phyloP scores from a whole-genome alignment of 805 yeast species.

The Torulaspora maleeae region DNA sequence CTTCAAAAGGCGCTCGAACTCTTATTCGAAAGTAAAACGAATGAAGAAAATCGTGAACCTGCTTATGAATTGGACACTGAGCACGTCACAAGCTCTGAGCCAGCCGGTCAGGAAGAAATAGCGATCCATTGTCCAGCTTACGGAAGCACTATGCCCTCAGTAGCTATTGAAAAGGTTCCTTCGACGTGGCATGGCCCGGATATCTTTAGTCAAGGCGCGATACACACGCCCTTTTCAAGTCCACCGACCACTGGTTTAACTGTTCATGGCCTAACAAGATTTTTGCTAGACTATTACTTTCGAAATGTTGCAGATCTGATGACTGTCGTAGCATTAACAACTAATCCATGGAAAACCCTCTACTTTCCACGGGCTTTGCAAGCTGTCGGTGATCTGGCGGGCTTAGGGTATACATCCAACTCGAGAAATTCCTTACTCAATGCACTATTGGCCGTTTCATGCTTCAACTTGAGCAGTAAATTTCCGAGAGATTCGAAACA shows the following conservation, averaged over 20 bases:
- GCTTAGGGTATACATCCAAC: conserved; percentile 66
- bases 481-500: conserved; percentile 62
- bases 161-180: conserved; percentile 21
- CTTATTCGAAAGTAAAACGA: conserved; percentile 6
- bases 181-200: conserved; percentile 20
- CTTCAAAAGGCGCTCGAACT: conserved; percentile 8
- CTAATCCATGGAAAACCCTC: conserved; percentile 85
- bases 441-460: conserved; percentile 75
- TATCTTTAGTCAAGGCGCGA: conserved; percentile 11
- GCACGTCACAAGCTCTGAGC: background rate
- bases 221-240: conserved; percentile 26
- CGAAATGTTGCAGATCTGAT: conserved; percentile 73
- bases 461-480: conserved; percentile 72
- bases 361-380: conserved; percentile 76
- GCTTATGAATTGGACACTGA: background rate
- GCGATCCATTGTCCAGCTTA: conserved; percentile 6
- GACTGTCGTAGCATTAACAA: conserved; percentile 66
- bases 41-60: background rate
- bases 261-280: conserved; percentile 67
- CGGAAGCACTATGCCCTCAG: conserved; percentile 23
- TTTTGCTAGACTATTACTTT: conserved; percentile 64
- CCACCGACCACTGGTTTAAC: conserved; percentile 59
- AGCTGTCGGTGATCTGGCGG: conserved; percentile 77
- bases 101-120: conserved; percentile 3
- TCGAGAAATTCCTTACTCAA: conserved; percentile 75